Evolutionary conservation across 352 stramenopile genomes (phyloP).

Genomic region (Pythium angustatum): DNA sequence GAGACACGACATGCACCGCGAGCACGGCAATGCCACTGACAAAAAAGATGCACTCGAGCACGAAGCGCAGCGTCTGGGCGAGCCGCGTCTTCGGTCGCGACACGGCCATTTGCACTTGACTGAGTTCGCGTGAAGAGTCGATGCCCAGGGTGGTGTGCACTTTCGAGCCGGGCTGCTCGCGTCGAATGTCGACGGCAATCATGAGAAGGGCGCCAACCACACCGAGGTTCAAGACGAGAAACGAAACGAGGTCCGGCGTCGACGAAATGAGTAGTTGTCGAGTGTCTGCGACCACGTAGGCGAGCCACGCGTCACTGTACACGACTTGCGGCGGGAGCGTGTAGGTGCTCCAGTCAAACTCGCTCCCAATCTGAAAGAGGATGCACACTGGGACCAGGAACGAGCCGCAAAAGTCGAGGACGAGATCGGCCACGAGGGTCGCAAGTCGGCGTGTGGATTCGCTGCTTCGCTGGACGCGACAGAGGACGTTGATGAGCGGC

Average conservation of each 20-base stretch:
- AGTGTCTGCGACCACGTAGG: not conserved
- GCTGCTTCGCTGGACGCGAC: not conserved
- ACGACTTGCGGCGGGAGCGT: not conserved
- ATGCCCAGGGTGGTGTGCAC: too few relatives aligned
- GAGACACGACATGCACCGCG: not conserved
- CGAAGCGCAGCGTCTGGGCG: not conserved
- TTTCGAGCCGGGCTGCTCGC: too few relatives aligned
- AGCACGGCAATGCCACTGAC: not conserved
- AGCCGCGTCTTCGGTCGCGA: not conserved
- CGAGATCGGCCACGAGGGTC: slow-evolving; percentile 13
- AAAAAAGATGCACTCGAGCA: not conserved
- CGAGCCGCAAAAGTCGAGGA: slow-evolving; percentile 22
- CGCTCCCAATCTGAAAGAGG: not conserved
- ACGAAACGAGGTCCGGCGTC: not conserved
- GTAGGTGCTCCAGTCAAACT: slow-evolving; percentile 7
- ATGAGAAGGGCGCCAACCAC: not conserved
- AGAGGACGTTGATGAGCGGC: not conserved
- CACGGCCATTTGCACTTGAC: not conserved
- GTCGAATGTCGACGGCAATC: not conserved
- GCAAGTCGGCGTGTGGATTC: not conserved
- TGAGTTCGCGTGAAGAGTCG: too few relatives aligned
- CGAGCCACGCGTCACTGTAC: slow-evolving; percentile 17
- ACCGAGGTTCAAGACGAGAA: not conserved
- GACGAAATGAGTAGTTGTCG: slow-evolving; percentile 7
- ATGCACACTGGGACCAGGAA: slow-evolving; percentile 23